Evolutionary conservation across 768 basidiomycete species (phyloP).

Genomic region (Daedalea quercina): DNA sequence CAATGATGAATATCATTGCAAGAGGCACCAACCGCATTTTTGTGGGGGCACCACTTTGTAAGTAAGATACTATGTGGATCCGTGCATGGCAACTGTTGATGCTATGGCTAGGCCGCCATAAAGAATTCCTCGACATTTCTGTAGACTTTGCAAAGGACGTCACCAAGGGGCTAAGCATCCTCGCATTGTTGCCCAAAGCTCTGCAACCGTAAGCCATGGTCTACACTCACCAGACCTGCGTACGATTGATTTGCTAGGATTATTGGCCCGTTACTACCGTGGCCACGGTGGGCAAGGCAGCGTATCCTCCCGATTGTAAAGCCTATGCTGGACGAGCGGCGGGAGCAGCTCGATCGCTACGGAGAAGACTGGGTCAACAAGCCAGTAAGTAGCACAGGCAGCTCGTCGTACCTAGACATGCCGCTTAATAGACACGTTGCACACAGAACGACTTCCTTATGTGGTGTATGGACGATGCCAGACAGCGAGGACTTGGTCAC

Average conservation of each 20-base stretch:
- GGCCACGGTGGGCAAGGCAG: not conserved
- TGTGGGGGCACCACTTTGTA: conserved; percentile 44
- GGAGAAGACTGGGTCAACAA: conserved; percentile 12
- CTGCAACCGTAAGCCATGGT: conserved; percentile 23
- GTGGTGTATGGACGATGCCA: conserved; percentile 38
- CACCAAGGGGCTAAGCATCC: conserved; percentile 9
- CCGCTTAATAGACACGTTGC: not conserved
- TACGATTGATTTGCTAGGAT: not conserved
- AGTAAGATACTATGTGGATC: conserved; percentile 6
- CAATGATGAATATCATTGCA: conserved; percentile 29
- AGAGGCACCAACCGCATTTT: conserved; percentile 39
- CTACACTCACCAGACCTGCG: too few relatives aligned
- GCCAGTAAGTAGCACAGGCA: not conserved
- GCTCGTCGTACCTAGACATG: not conserved
- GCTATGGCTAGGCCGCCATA: conserved; percentile 31
- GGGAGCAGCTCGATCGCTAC: conserved; percentile 2
- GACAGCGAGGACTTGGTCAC: conserved; percentile 3
- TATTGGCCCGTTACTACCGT: not conserved
- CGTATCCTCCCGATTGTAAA: conserved; percentile 1
- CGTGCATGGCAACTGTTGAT: not conserved
- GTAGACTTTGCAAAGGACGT: conserved; percentile 26
- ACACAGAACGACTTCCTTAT: conserved; percentile 37
- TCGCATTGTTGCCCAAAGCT: conserved; percentile 26
- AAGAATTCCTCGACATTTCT: conserved; percentile 29
- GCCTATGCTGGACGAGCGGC: conserved; percentile 11